Evolutionary conservation across 2,329 filamentous ascomycete species (phyloP).

Genomic region (Ceratocystis cubensis): DNA sequence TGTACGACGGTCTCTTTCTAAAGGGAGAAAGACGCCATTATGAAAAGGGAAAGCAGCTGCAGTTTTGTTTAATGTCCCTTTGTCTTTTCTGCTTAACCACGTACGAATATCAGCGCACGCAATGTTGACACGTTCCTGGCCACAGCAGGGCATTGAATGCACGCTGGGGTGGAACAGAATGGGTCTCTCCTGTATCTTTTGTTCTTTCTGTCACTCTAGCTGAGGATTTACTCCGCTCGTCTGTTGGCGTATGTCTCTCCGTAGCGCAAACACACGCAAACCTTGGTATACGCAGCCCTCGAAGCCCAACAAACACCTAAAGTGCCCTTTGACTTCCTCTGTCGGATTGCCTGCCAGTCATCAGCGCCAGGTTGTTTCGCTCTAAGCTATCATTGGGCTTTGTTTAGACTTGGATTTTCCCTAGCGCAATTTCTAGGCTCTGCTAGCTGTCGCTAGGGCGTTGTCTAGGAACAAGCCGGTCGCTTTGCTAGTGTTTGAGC

Average conservation of each 20-base stretch:
- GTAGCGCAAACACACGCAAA: background rate
- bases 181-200: background rate
- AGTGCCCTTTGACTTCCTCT: background rate
- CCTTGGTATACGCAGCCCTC: background rate
- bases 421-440: background rate
- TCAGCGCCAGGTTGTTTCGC: background rate
- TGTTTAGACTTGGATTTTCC: background rate
- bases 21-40: background rate
- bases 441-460: background rate
- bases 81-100: background rate
- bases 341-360: background rate
- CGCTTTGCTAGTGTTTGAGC: constrained; percentile 6
- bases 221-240: background rate
- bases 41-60: background rate
- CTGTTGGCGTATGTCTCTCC: background rate
- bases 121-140: background rate
- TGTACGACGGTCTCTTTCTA: background rate
- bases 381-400: background rate
- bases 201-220: background rate
- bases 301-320: background rate
- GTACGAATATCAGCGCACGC: background rate
- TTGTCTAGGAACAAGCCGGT: background rate
- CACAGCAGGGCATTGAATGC: background rate
- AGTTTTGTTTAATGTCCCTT: constrained; percentile 1
- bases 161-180: background rate